Evolutionary conservation across 495 filamentous ascomycete species (phyloP), one percentile per base, ranked within the genome.

Genomic region (Mytilinidion resinicola): DNA sequence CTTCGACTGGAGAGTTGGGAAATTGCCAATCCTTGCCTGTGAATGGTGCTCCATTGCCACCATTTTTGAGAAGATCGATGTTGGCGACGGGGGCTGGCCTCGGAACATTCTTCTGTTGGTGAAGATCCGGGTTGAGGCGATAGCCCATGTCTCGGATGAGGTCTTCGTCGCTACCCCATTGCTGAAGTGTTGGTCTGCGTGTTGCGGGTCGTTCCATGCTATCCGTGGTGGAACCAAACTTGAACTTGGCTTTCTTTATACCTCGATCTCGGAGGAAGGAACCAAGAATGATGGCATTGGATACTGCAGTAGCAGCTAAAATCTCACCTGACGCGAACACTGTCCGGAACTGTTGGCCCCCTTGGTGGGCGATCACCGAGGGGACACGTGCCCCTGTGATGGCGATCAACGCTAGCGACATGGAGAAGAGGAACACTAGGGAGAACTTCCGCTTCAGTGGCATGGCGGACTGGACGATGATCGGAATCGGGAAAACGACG

Each of bases 401-500:
- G 42, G 66, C 87, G 41, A 93, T 85, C 0, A 91, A 80, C 48
- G 83, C 73, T 36, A 95, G 72, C 9, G 89, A 93, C n/a, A 92
- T 78, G 10, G 82, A 85, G 73, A 96, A 96, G 11, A 96, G 78
- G 5, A 85, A 65, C 10, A 85, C 78, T 5, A 96, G 82, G 15
- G 62, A 65, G 19, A 69, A 30, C 52, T 73, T 80, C 52, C 81
- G 79, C 55, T 80, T 87, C 34, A 82, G 60, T 0, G 76, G 67
- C 85, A 96, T 90, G 10, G 80, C 72, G 15, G 86, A 87, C 46
- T 79, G 77, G 37, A 95, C 65, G 53, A 97, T 87, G 53, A 96
- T 85, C 0, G 91, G 88, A 37, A 96, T 85, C 0, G 93, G 93
- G 63, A 96, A 95, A 51, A 84, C 77, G 39, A 97, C 82, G 30